Evolutionary conservation across 2,329 filamentous ascomycete species (phyloP).

Genomic region (Rasamsonia emersonii): DNA sequence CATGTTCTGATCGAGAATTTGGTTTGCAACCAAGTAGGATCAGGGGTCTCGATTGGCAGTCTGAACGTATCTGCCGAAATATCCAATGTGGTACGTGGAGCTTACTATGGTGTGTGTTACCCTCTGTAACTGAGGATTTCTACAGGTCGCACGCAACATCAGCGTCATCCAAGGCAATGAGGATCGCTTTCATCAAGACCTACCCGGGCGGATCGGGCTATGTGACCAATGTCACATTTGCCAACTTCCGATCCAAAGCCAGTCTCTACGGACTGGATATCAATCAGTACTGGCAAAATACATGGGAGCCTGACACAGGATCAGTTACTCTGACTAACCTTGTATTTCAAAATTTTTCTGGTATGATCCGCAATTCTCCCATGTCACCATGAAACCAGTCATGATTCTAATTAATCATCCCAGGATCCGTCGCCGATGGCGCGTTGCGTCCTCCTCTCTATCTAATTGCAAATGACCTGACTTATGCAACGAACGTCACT

Average conservation of each 20-base stretch:
- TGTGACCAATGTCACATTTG: conserved; percentile 26
- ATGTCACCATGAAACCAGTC: neutral
- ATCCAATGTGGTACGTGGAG: conserved; percentile 21
- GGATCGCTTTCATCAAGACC: conserved; percentile 32
- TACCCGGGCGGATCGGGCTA: conserved; percentile 31
- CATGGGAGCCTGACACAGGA: conserved; percentile 15
- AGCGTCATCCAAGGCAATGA: conserved; percentile 30
- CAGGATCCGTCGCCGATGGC: conserved; percentile 25
- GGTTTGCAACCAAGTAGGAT: conserved; percentile 29
- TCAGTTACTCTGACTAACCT: conserved; percentile 16
- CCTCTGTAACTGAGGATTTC: neutral
- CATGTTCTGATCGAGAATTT: conserved; percentile 28
- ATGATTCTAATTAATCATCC: neutral
- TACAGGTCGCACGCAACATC: conserved; percentile 26
- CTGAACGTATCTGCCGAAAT: conserved; percentile 23
- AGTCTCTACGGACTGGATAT: conserved; percentile 18
- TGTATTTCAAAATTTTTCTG: conserved; percentile 21
- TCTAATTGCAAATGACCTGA: conserved; percentile 24
- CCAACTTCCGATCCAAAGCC: conserved; percentile 18
- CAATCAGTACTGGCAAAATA: conserved; percentile 21
- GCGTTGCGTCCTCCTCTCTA: conserved; percentile 19
- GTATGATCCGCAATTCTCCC: conserved; percentile 2
- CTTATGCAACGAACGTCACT: conserved; percentile 22
- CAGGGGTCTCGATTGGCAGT: conserved; percentile 30
- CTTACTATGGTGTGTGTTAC: neutral